phyloP scores from a whole-genome alignment of 768 basidiomycete species.

The Gelatoporia subvermispora region DNA sequence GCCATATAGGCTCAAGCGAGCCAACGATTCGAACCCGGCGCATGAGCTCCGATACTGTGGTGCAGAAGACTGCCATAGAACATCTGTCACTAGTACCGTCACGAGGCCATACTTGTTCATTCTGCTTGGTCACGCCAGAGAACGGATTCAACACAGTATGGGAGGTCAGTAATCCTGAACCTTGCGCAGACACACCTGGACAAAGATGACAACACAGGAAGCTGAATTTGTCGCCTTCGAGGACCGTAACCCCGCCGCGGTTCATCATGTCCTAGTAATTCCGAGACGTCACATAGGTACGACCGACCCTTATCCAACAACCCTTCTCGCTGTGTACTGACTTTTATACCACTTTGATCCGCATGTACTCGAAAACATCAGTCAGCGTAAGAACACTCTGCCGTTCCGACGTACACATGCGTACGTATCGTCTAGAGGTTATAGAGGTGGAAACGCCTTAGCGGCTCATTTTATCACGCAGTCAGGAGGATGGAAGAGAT shows the following conservation, averaged over 20 bases:
- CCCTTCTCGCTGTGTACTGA: background rate
- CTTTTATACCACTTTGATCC: conserved; percentile 1
- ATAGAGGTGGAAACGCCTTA: conserved; percentile 19
- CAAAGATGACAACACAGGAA: conserved; percentile 18
- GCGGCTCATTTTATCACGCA: conserved; percentile 16
- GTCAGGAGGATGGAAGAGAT: conserved; percentile 44
- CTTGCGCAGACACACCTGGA: background rate
- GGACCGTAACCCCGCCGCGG: conserved; percentile 31
- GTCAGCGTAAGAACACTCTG: conserved; percentile 51
- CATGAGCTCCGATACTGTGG: background rate
- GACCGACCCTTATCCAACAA: conserved; percentile 1
- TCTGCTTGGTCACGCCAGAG: conserved; percentile 26
- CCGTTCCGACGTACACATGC: conserved; percentile 40
- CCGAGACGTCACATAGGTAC: conserved; percentile 33
- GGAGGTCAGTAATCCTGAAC: conserved; percentile 21
- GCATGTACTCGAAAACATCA: conserved; percentile 21
- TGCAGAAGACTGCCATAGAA: too few relatives aligned
- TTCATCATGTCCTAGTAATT: conserved; percentile 32
- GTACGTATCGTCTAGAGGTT: conserved; percentile 31
- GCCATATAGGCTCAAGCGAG: too few relatives aligned
- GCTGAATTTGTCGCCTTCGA: conserved; percentile 27
- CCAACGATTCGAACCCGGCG: too few relatives aligned
- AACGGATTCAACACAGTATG: conserved; percentile 31
- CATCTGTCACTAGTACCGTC: background rate
- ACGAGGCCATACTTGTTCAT: conserved; percentile 20